phyloP scores from a whole-genome alignment of 164 flowering plant genomes.

The Umbilicus rupestris region DNA sequence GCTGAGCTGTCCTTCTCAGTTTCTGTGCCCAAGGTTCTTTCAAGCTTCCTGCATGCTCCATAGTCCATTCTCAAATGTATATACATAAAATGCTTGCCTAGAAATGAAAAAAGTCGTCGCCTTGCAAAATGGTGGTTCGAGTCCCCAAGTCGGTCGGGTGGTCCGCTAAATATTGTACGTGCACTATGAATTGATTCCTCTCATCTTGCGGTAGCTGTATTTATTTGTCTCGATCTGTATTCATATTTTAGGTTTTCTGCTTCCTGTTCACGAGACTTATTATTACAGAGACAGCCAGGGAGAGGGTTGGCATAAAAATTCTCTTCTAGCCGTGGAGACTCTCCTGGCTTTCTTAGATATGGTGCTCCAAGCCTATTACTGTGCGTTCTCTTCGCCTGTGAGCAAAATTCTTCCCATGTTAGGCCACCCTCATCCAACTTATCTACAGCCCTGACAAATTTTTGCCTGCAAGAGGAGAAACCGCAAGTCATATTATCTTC shows the following conservation, averaged over 20 bases:
- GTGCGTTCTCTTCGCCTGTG: slow-evolving; percentile 21
- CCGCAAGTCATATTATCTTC: background rate
- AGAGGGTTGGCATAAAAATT: slow-evolving; percentile 40
- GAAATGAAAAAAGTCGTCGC: background rate
- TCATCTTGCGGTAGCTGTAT: background rate
- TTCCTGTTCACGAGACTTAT: slow-evolving; percentile 7
- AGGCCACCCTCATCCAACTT: slow-evolving; percentile 21
- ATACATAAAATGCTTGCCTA: background rate
- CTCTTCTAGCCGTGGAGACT: slow-evolving; percentile 21
- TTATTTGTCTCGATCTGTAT: background rate
- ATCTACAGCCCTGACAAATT: slow-evolving; percentile 29
- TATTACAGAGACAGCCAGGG: slow-evolving; percentile 37
- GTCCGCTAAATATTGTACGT: background rate
- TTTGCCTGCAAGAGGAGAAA: slow-evolving; percentile 18
- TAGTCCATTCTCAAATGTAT: background rate
- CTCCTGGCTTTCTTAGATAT: slow-evolving; percentile 12
- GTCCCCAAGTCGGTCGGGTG: background rate
- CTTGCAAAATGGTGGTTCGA: background rate
- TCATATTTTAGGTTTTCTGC: background rate
- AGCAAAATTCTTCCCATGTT: slow-evolving; percentile 27
- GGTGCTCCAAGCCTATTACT: slow-evolving; percentile 29
- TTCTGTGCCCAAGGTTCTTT: background rate
- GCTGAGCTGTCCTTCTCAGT: background rate
- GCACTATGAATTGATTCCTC: background rate
- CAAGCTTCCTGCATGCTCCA: background rate